Base-by-base conservation (phyloP, 169 alveolate species). In the Plasmodium fragile region DNA sequence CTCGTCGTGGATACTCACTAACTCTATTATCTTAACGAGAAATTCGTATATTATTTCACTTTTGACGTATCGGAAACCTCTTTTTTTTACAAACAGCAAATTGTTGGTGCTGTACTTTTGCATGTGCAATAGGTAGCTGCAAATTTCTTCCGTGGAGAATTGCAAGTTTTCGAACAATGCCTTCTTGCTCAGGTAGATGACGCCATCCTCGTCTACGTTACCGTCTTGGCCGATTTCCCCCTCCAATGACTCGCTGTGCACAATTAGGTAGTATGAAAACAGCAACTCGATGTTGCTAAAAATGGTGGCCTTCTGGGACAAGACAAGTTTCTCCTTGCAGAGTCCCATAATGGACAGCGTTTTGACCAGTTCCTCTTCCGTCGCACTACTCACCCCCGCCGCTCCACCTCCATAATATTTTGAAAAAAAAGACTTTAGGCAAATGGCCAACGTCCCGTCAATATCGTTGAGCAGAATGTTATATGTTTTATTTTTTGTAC, bases 301-400 rank as follows among this genome's bases (percentile, higher is more conserved):
- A 18, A 89, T 78, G 11, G 94, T 89, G 18, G 94, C 89, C 36
- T 89, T 89, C 81, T 89, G 82, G 16, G 45, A 77, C 70, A 89
- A 43, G 3, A 89, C 81, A 6, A 89, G 79, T 55, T 89, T 89
- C 32, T 89, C 94, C 34, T 89, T 89, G 72, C 90, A 89, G 30
- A 89, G 45, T 1, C 94, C 94, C 94, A 89, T 89, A 43, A 89
- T 89, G 25, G 90, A 89, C 49, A 89, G 72, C n/a, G 85, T 89
- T 79, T 89, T 89, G 30, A 89, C 55, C 7, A 89, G 49, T 10
- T 89, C 94, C 10, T 78, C 81, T 13, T 65, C 59, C 49, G 11
- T n/a, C 59, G 28, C 78, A 7, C 11, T 80, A 22, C 43, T 80
- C 75, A 4, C 25, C 32, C 8, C 34, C 32, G 13, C n/a, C n/a